Percentiles rank a stretch among this genome's conserved stretches.
Evolutionary conservation across 2,329 filamentous ascomycete genomes (phyloP).

Genomic region (Cryoendolithus antarcticus): DNA sequence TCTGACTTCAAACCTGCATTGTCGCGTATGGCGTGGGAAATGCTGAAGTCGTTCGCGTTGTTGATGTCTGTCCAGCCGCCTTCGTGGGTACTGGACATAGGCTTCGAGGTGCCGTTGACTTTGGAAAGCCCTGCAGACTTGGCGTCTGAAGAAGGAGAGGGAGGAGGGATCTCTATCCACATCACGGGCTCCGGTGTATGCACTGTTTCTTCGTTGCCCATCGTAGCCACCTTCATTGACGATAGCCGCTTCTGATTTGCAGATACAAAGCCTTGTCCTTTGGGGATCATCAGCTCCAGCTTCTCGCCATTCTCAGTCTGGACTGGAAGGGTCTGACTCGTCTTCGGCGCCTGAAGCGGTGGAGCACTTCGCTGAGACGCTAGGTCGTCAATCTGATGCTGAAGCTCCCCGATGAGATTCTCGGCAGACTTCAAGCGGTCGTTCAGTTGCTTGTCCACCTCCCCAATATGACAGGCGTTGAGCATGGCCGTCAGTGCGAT

Average conservation of each 20-base stretch:
- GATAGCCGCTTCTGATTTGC: not conserved
- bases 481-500: conserved; percentile 1
- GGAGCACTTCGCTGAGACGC: not conserved
- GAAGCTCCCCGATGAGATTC: not conserved
- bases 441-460: not conserved
- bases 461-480: not conserved
- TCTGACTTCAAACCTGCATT: not conserved
- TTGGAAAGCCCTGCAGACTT: no score
- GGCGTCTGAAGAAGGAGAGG: no score
- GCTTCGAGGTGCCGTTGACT: no score
- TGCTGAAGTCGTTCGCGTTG: not conserved
- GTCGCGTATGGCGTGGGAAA: not conserved
- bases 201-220: no score
- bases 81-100: no score
- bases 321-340: conserved; percentile 11
- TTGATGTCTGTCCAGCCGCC: no score
- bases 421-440: not conserved
- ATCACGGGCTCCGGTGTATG: no score
- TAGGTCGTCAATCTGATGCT: conserved; percentile 1
- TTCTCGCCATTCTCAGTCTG: conserved; percentile 9
- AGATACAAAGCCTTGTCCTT: conserved; percentile 8
- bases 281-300: conserved; percentile 12
- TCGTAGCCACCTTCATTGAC: no score
- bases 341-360: conserved; percentile 2
- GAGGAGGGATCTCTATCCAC: no score